Evolutionary conservation across 305 asterid species (phyloP), one percentile per base, ranked within the genome.

Genomic region (Fraxinus velutina): DNA sequence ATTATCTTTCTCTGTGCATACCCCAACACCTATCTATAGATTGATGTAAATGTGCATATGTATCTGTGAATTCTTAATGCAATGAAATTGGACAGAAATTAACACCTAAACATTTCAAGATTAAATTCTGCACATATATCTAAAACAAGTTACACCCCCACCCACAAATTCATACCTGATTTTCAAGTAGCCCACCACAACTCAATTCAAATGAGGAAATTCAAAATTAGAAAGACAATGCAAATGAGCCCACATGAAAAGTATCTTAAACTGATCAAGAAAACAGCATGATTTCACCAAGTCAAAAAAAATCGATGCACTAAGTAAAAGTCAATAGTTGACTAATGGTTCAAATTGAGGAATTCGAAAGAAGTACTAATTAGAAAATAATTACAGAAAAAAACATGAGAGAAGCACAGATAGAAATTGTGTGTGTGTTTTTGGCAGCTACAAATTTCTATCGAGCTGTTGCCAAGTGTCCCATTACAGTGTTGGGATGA

Each of bases 1-100:
- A 4, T 12, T 44, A 44, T 44, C 55, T 44, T 44, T 71, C 79
- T 75, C 78, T 73, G 73, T 37, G 71, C 66, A 29, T 33, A 79
- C 27, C 50, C 30, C 80, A 60, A 62, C 75, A 86, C 83, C 84
- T 60, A 37, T 12, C 84, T 60, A 37, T 27, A 68, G 74, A 68
- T 68, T 6, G 22, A 74, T 75, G 75, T 5, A 68, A 27, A 29
- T 74, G 39, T 22, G 75, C 47, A 68, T 64, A 22, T 50, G 55
- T 81, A 68, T 81, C 64, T 37, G 70, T 81, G 77, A 37, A 73
- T 44, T 78, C 80, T 15, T 44, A 13, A 27, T 70, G 79, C 24
- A 64, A 55, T 33, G 32, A 21, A 62, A 62, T 22, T 21, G 9
- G n/a, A 62, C 27, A 1, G 72, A 24, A 21, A 62, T n/a, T 78